Evolutionary conservation across 371 early-diverging fungal species (phyloP).

Genomic region (Syncephalastrum sp.): DNA sequence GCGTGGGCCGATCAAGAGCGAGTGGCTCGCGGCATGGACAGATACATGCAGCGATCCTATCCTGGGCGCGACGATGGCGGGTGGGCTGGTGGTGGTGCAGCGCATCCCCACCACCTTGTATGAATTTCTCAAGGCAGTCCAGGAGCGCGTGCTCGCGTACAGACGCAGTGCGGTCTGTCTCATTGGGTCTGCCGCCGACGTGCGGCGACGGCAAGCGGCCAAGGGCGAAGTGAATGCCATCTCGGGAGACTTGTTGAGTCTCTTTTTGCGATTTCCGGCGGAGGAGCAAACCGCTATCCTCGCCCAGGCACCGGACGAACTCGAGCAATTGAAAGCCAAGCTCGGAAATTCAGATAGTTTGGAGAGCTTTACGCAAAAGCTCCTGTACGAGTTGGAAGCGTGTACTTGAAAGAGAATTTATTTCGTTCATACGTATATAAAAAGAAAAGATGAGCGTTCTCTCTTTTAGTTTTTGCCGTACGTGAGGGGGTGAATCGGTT

Average conservation of each 20-base stretch:
- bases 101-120: conserved; percentile 21
- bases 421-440: conserved; percentile 2
- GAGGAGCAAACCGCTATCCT: conserved; percentile 5
- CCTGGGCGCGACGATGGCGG: conserved; percentile 30
- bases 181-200: conserved; percentile 26
- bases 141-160: conserved; percentile 21
- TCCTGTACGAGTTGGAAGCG: conserved; percentile 1
- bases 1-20: no score
- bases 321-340: no score
- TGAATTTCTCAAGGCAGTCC: conserved; percentile 13
- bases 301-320: no score
- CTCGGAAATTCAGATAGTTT: no score
- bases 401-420: conserved; percentile 5
- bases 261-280: conserved; percentile 11
- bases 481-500: neutral
- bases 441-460: conserved; percentile 1
- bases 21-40: neutral
- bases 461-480: conserved; percentile 5
- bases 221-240: conserved; percentile 20
- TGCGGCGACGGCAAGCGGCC: conserved; percentile 25
- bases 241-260: conserved; percentile 29
- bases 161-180: conserved; percentile 17
- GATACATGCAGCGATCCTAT: conserved; percentile 16
- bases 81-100: conserved; percentile 28
- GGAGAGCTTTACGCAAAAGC: no score